Base-by-base conservation (phyloP, 768 basidiomycete genomes). In the Inosperma sp. region DNA sequence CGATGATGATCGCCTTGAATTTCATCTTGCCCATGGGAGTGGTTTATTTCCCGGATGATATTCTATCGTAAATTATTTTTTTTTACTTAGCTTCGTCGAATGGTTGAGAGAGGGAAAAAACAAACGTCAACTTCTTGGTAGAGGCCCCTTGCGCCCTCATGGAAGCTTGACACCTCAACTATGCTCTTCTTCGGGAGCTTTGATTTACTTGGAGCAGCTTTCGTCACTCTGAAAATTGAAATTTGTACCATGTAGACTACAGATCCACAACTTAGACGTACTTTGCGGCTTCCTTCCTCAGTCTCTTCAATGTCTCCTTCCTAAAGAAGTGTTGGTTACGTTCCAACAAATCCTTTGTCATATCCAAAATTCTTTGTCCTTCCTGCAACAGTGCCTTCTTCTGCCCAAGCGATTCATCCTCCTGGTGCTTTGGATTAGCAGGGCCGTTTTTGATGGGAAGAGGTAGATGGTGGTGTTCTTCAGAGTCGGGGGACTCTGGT, bases 251-350 rank as follows among this genome's bases (percentile, higher is more conserved):
- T 26, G n/a, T 14, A 23, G 35, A 17, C 13, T 34, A 16, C 12
- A 6, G 23, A 35, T 21, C 33, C 19, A 21, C n/a, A 31, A 31
- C n/a, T 22, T 4, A 21, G 31, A 53, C 63, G 45, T 52, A 64
- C 63, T 58, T 64, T 25, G 61, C 63, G 16, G 63, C 63, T 34
- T 60, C 51, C 47, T 64, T 64, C 56, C 59, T 56, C 43, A 61
- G 55, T 40, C 52, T 55, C 59, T 64, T 64, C 33, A 58, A 56
- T 2, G 57, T 56, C 30, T 61, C 61, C 43, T 62, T 64, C 44
- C 63, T 57, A 30, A 64, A 37, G 21, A 60, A 53, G 17, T 55
- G 53, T 5, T 58, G 46, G 26, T 59, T 51, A 51, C 52, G 55
- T 54, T 64, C 63, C 14, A 64, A 44, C 48, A 62, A 46, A 43